Percentiles rank a stretch among this genome's conserved stretches.
phyloP scores from a whole-genome alignment of 2,329 filamentous ascomycete genomes.

The Immersiporthe knoxdaviesiana region DNA sequence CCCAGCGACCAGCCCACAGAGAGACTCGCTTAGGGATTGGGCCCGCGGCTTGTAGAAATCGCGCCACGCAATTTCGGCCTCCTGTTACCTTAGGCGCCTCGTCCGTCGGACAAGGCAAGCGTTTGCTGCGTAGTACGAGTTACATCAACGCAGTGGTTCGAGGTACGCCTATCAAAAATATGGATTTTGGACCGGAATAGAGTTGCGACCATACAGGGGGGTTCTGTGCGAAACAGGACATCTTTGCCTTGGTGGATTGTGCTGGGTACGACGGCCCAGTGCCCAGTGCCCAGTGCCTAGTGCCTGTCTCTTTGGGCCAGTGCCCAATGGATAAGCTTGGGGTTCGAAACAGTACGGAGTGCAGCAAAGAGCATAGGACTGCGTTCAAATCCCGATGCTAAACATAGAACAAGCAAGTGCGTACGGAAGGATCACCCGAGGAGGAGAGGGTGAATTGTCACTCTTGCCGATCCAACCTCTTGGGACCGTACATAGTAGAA shows the following conservation, averaged over 20 bases:
- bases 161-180: background rate
- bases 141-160: background rate
- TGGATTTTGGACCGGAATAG: background rate
- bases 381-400: background rate
- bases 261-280: background rate
- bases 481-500: background rate
- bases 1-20: background rate
- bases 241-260: background rate
- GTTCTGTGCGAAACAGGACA: background rate
- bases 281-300: background rate
- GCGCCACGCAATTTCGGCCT: background rate
- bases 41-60: background rate
- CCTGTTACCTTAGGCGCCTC: background rate
- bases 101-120: background rate
- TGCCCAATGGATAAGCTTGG: background rate
- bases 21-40: background rate
- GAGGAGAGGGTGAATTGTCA: background rate
- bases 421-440: conserved; percentile 12
- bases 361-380: background rate
- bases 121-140: background rate
- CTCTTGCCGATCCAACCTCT: conserved; percentile 12
- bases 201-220: background rate
- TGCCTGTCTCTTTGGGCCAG: background rate
- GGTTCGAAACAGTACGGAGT: background rate
- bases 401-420: conserved; percentile 8